phyloP scores from a whole-genome alignment of 345 rosid species.

The Durio zibethinus region DNA sequence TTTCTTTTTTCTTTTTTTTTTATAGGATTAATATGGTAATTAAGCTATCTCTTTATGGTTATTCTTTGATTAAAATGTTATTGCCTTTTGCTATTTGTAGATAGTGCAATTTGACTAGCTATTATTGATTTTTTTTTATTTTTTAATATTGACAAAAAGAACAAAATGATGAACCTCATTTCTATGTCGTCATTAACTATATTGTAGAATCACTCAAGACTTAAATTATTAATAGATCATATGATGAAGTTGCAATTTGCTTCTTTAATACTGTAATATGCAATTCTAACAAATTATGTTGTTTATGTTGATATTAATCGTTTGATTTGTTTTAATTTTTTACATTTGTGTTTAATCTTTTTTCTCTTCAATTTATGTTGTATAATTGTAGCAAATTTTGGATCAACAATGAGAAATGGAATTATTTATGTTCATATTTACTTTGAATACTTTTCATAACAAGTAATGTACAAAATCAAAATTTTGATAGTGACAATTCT shows the following conservation, averaged over 20 bases:
- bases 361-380: too few species aligned
- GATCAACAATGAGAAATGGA: not conserved
- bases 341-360: too few species aligned
- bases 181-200: conserved; percentile 65
- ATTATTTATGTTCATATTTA: not conserved
- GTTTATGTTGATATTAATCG: not conserved
- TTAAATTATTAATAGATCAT: conserved; percentile 69
- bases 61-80: not conserved
- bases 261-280: conserved; percentile 85
- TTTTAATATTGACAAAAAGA: conserved; percentile 45
- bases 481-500: not conserved
- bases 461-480: not conserved
- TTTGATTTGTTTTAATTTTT: too few species aligned
- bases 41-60: not conserved
- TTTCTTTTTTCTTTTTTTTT: not conserved
- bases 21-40: not conserved
- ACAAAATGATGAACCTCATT: conserved; percentile 59
- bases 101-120: not conserved
- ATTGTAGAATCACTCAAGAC: conserved; percentile 70
- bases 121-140: not conserved
- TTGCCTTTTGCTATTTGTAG: conserved; percentile 9
- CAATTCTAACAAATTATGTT: not conserved
- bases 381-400: not conserved
- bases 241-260: conserved; percentile 84
- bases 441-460: too few species aligned